Evolutionary conservation across 805 yeast genomes (phyloP), one percentile per base, ranked within the genome.

Genomic region (Kluyveromyces siamensis): DNA sequence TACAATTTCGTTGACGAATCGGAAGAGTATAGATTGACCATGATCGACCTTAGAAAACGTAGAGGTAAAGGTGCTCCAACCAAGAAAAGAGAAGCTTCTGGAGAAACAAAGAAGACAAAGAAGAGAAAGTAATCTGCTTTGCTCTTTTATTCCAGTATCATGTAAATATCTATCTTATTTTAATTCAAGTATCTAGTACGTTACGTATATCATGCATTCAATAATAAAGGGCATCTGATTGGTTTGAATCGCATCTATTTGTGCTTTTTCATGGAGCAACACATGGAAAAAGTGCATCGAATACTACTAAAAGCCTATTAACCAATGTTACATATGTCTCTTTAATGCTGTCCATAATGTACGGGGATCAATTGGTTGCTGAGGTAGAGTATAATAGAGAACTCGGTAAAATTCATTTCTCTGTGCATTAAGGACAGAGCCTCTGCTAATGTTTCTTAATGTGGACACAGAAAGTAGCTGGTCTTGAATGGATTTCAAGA

Each of bases 61-160:
- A 84, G 93, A 79, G 90, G 87, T 68, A 86, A 86, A 68, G 90
- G 91, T 66, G 88, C 93, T 11, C 95, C 93, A 58, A 79, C 82
- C 73, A 86, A 86, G 74, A 79, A 76, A 69, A 77, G 74, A 58
- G 76, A 72, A 55, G 63, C 59, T 13, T 65, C 66, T 27, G 54
- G 60, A 41, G 71, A 69, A 21, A 68, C 68, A 27, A 60, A 61
- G 37, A 68, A 68, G 49, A 69, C 68, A 49, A 68, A 69, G 60
- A 75, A 75, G 69, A 55, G 58, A 44, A 53, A 51, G 44, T 54
- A 40, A 42, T 36, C 45, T 19, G 9, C 3, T 30, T 13, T 11
- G 11, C 11, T 11, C 14, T 30, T 4, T 6, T 27, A 10, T n/a
- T 17, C 14, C 13, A 21, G 14, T 37, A 18, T 27, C 45, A 27